Base-by-base conservation (phyloP, 2,329 filamentous ascomycete genomes). In the Neonectria ditissima region DNA sequence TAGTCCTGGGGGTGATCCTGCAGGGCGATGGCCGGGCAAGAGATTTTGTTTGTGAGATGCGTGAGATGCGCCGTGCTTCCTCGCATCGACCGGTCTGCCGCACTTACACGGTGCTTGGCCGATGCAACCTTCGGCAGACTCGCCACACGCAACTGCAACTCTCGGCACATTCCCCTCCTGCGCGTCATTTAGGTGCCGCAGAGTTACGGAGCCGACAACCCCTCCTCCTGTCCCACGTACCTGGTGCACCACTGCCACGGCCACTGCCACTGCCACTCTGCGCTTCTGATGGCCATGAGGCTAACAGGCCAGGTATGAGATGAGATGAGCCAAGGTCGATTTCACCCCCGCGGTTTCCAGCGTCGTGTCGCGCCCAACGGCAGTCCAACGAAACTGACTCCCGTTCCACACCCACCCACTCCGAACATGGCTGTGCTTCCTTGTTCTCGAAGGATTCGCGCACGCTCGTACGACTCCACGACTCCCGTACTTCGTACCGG, bases 181-280 rank as follows among this genome's bases (percentile, higher is more conserved):
- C 67, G 68, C 67, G 69, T 70, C 73, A 74, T 71, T 57, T 58
- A 61, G 60, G 34, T 62, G 65, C 64, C 61, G 67, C 62, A 47
- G 57, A 69, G 64, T 44, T 37, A 60, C 32, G 41, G 44, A 45
- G 45, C 51, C 39, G 39, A 62, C 10, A 8, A 48, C 48, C 43
- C 45, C 47, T 57, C 30, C 50, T 39, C 53, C 43, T 30, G 53
- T 69, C 61, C 65, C 69, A 68, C 66, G 48, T 61, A 58, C 60
- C 62, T 70, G 69, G 68, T 57, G 55, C 55, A 32, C 44, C 45
- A 51, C 26, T 24, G 43, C 24, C 47, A 63, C 13, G 58, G 58
- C 62, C 6, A 14, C 34, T n/a, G 34, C 34, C 14, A n/a, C 6
- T n/a, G n/a, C n/a, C n/a, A n/a, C n/a, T n/a, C n/a, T n/a, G n/a